Conservation (phyloP, 2,329 filamentous ascomycete species). For the Talaromyces sp. region DNA sequence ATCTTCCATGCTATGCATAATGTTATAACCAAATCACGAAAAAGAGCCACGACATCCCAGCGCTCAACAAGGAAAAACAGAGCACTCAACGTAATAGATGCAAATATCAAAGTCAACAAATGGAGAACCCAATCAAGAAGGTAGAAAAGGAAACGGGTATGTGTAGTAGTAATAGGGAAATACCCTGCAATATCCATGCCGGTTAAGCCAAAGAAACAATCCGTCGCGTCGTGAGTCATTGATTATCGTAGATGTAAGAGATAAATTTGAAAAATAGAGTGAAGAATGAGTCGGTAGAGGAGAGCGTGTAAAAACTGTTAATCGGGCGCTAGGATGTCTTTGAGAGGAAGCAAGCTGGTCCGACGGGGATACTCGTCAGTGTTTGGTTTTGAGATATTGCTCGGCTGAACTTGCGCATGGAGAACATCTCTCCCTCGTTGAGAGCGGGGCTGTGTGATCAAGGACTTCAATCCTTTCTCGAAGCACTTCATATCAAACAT, state of each 20-base stretch:
- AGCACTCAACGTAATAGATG: neutral
- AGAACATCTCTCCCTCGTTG: slow-evolving; percentile 17
- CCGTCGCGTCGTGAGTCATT: slow-evolving; percentile 18
- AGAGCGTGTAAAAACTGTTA: neutral
- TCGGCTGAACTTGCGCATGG: slow-evolving; percentile 18
- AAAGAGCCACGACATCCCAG: neutral
- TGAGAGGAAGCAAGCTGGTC: slow-evolving; percentile 13
- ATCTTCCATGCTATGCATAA: slow-evolving; percentile 7
- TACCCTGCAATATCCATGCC: neutral
- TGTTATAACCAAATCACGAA: neutral
- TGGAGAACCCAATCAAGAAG: neutral
- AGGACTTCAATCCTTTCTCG: slow-evolving; percentile 22
- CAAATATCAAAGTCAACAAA: neutral
- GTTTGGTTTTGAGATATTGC: slow-evolving; percentile 5
- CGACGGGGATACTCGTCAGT: slow-evolving; percentile 12
- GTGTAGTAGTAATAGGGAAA: neutral
- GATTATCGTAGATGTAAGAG: neutral
- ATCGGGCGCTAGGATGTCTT: slow-evolving; percentile 15
- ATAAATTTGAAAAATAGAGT: neutral
- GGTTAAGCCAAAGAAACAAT: neutral
- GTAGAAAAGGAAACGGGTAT: neutral
- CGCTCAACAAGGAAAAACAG: neutral
- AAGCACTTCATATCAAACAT: slow-evolving; percentile 22
- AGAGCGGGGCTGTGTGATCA: slow-evolving; percentile 13
- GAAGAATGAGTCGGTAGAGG: neutral